phyloP scores from a whole-genome alignment of 148 eudicot genomes.

The Arctostaphylos glauca region DNA sequence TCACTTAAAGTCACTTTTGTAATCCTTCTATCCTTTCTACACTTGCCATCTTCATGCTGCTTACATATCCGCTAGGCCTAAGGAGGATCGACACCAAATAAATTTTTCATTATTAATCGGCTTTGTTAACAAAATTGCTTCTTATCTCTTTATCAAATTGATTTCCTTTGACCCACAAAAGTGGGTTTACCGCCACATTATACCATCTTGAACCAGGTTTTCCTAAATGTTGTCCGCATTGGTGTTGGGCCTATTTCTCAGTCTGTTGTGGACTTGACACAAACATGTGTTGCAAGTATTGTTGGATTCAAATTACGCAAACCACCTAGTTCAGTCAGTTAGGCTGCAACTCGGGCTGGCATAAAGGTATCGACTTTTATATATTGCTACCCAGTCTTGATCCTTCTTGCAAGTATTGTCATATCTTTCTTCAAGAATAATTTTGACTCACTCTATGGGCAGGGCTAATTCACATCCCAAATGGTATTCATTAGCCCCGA shows the following conservation, averaged over 20 bases:
- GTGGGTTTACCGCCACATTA: too few species aligned
- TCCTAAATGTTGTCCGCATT: constrained; percentile 72
- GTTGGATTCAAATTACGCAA: constrained; percentile 83
- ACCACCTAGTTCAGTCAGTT: constrained; percentile 45
- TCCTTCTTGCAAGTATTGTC: neutral
- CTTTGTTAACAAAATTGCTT: too few species aligned
- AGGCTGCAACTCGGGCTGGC: constrained; percentile 55
- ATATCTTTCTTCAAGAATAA: neutral
- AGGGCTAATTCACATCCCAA: neutral
- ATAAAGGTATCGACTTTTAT: constrained; percentile 55
- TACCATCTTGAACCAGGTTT: constrained; percentile 45
- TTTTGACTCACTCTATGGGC: too few species aligned
- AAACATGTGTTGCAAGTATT: constrained; percentile 81
- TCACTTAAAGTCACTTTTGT: too few species aligned
- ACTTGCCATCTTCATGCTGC: too few species aligned
- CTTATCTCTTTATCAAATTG: too few species aligned
- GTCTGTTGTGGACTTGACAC: constrained; percentile 85
- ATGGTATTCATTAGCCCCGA: neutral
- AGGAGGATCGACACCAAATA: too few species aligned
- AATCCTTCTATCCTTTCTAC: too few species aligned
- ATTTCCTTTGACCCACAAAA: too few species aligned
- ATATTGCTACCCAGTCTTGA: neutral
- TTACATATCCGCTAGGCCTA: too few species aligned
- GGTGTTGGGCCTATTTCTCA: constrained; percentile 93
- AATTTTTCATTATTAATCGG: too few species aligned